These are phyloP conservation scores for Kwoniella shandongensis DNA, from an alignment of 768 basidiomycete genomes.

Conservation along the genomic window DNA sequence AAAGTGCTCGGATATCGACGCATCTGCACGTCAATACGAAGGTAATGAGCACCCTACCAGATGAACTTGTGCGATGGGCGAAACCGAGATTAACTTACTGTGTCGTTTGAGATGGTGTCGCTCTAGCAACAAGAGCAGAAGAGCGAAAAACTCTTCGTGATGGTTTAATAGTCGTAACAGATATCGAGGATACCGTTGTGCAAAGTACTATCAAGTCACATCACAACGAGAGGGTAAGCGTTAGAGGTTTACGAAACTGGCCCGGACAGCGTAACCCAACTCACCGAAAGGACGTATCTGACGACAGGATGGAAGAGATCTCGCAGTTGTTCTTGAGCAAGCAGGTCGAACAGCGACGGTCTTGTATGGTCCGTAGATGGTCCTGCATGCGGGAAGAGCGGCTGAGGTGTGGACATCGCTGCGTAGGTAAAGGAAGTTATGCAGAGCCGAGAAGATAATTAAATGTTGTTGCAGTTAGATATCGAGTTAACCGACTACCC, in stretches of 20 bases:
- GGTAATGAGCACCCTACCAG: neutral
- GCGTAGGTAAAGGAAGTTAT: too few species aligned
- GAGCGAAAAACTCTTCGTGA: slow-evolving; percentile 94
- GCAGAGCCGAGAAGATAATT: too few species aligned
- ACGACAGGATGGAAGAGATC: slow-evolving; percentile 90
- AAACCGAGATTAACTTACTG: slow-evolving; percentile 58
- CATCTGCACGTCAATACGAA: slow-evolving; percentile 62
- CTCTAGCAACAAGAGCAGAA: slow-evolving; percentile 85
- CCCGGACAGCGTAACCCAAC: slow-evolving; percentile 52
- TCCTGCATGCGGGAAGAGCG: slow-evolving; percentile 5
- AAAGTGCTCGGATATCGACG: slow-evolving; percentile 93
- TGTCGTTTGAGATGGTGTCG: slow-evolving; percentile 83
- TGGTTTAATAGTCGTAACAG: slow-evolving; percentile 84
- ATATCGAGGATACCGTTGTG: slow-evolving; percentile 90
- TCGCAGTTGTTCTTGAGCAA: slow-evolving; percentile 89
- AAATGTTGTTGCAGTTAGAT: too few species aligned
- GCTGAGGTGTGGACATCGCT: neutral
- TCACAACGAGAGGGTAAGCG: neutral
- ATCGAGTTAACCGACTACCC: too few species aligned
- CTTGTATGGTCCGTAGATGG: slow-evolving; percentile 6
- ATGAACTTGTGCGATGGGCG: neutral
- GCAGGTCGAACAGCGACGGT: slow-evolving; percentile 73
- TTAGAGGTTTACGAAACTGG: neutral
- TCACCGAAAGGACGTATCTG: slow-evolving; percentile 87
- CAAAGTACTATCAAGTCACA: slow-evolving; percentile 69